Evolutionary conservation across 2,329 filamentous ascomycete species (phyloP).

Genomic region (Lojkania enalia): DNA sequence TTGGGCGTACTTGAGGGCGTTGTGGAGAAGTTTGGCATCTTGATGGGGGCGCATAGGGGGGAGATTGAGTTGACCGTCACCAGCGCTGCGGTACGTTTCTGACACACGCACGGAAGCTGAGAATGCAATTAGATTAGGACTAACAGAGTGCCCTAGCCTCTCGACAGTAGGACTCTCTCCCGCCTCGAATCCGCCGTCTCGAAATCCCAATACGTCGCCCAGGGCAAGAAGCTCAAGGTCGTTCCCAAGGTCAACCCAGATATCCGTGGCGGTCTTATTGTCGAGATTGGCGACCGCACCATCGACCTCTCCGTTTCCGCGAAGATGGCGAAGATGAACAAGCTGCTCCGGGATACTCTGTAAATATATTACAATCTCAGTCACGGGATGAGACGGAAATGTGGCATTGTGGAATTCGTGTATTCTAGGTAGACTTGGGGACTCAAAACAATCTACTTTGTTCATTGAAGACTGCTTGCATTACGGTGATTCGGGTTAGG

Average conservation of each 20-base stretch:
- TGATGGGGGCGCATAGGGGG: constrained; percentile 87
- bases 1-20: constrained; percentile 80
- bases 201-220: constrained; percentile 85
- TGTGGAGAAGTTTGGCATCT: constrained; percentile 79
- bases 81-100: constrained; percentile 76
- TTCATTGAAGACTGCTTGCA: not conserved
- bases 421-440: constrained; percentile 39
- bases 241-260: constrained; percentile 94
- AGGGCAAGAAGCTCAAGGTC: constrained; percentile 98
- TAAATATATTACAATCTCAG: constrained; percentile 64
- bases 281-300: constrained; percentile 96
- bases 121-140: not conserved
- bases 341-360: constrained; percentile 93
- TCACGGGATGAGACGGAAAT: constrained; percentile 12
- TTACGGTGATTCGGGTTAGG: too few species aligned
- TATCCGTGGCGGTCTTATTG: constrained; percentile 88
- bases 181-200: constrained; percentile 84
- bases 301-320: constrained; percentile 95
- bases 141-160: constrained; percentile 59
- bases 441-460: constrained; percentile 16
- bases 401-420: constrained; percentile 25
- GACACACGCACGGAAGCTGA: constrained; percentile 1
- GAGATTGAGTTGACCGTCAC: constrained; percentile 94
- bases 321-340: constrained; percentile 98
- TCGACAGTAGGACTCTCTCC: constrained; percentile 83